Percentiles rank a stretch among this genome's conserved stretches.
Evolutionary conservation across 2,329 filamentous ascomycete species (phyloP).

Genomic region (Xylogone sp.): DNA sequence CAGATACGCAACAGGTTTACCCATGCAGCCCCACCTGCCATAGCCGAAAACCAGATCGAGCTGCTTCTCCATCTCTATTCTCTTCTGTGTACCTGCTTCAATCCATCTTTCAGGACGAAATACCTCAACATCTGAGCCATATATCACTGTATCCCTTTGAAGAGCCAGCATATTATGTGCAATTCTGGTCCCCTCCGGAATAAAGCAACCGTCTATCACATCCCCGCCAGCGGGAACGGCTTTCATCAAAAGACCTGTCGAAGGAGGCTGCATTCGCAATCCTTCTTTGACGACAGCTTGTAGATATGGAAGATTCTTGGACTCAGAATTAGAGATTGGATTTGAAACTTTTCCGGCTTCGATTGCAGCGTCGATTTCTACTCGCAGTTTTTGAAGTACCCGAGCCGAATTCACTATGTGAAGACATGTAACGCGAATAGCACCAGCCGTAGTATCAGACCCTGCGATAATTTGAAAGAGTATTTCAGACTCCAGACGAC

Average conservation of each 20-base stretch:
- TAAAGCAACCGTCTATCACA: slow-evolving; percentile 7
- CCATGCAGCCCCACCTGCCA: slow-evolving; percentile 28
- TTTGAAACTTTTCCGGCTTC: no score
- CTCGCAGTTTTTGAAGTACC: no score
- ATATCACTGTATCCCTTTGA: slow-evolving; percentile 29
- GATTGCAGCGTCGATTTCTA: no score
- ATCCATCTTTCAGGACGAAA: slow-evolving; percentile 44
- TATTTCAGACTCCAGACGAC: no score
- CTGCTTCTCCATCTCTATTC: slow-evolving; percentile 33
- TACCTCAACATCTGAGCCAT: slow-evolving; percentile 34
- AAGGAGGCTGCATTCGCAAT: slow-evolving; percentile 38
- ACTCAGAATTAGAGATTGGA: slow-evolving; percentile 18
- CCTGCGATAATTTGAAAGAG: no score
- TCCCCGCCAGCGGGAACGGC: background rate
- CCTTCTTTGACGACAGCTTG: slow-evolving; percentile 48
- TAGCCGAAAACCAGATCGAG: slow-evolving; percentile 33
- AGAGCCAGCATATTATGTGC: slow-evolving; percentile 28
- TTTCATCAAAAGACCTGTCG: no score
- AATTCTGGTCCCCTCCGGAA: slow-evolving; percentile 7
- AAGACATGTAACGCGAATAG: no score
- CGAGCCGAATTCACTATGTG: no score
- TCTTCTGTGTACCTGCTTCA: slow-evolving; percentile 6
- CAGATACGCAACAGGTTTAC: slow-evolving; percentile 26
- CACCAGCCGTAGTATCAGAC: no score
- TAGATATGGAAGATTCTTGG: slow-evolving; percentile 38